Base-by-base conservation (phyloP, 176 grass and related monocot species). In the Oryza rufipogon region DNA sequence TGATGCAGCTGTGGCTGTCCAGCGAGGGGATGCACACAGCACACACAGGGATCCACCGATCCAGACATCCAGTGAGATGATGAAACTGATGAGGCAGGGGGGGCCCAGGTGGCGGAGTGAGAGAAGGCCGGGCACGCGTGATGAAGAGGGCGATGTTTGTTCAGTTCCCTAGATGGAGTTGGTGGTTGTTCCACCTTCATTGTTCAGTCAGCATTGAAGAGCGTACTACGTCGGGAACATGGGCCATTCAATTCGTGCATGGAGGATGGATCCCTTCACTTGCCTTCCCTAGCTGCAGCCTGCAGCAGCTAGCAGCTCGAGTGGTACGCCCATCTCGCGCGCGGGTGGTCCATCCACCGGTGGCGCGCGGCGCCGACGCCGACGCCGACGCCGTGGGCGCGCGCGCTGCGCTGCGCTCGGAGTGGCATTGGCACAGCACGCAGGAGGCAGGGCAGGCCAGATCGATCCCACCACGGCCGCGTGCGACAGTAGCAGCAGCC, bases 121-220 rank as follows among this genome's bases (percentile, higher is more conserved):
- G 39, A 61, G 51, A 44, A 2, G 42, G 42, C 9, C 4, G 56
- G 68, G 20, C 68, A 66, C 20, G 56, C n/a, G 44, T 52, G 42
- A 38, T 38, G 36, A 49, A 64, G 65, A n/a, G 34, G 32, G 13
- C 22, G 51, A 5, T 26, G 38, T 63, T 71, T 46, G 26, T 65
- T 54, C 78, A 13, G 46, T 73, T 74, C 44, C 77, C 85, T 67
- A 74, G 77, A 60, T 5, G 36, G 32, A 15, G 78, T 5, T 36
- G 10, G 73, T 72, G 33, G 16, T 9, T 73, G 58, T 52, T 26
- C 20, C 48, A 26, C 48, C 42, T 44, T 11, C 71, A 22, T 81
- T 47, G 58, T 69, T 44, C 42, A 44, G 9, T 44, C 56, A 7
- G 80, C 81, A 74, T 84, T 88, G 75, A 84, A 84, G 30, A 28